Evolutionary conservation across 208 protist species (phyloP).

Genomic region (Herpetomonas samuelpessoai): DNA sequence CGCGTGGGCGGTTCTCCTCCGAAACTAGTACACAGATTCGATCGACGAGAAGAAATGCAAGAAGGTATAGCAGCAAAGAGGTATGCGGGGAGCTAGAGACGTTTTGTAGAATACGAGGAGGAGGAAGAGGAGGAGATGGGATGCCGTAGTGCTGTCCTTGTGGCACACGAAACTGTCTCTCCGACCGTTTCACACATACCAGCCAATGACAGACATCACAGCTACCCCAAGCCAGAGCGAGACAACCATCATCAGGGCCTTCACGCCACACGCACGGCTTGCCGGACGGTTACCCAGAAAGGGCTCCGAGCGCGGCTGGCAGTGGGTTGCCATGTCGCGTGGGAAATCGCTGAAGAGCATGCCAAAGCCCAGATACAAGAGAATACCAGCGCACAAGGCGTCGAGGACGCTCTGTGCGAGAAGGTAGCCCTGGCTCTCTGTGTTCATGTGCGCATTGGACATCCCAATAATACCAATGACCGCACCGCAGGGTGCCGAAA

Average conservation of each 20-base stretch:
- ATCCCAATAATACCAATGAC: constrained; percentile 29
- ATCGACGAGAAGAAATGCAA: too few species aligned
- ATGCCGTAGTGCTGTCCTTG: too few species aligned
- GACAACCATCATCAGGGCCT: constrained; percentile 27
- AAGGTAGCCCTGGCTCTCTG: constrained; percentile 32
- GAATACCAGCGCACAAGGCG: constrained; percentile 52
- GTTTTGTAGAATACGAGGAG: too few species aligned
- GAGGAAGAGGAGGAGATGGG: too few species aligned
- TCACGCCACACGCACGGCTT: too few species aligned
- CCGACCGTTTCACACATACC: constrained; percentile 31
- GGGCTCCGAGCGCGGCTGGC: too few species aligned
- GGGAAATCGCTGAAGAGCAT: constrained; percentile 62
- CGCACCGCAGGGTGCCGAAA: constrained; percentile 52
- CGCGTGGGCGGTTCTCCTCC: too few species aligned
- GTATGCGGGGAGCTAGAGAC: too few species aligned
- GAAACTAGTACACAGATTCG: too few species aligned
- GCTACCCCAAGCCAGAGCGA: constrained; percentile 37
- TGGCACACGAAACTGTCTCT: too few species aligned
- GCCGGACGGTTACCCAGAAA: too few species aligned
- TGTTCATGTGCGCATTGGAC: constrained; percentile 17
- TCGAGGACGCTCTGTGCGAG: constrained; percentile 44
- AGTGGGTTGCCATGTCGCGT: constrained; percentile 23
- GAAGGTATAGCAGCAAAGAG: too few species aligned
- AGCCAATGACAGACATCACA: constrained; percentile 36
- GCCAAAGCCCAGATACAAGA: constrained; percentile 61